A percentile compares a stretch with the other conserved stretches of the same genome.
These are phyloP conservation scores for Hortiboletus flavorubellus DNA, from an alignment of 768 basidiomycete species.

Conservation along the genomic window DNA sequence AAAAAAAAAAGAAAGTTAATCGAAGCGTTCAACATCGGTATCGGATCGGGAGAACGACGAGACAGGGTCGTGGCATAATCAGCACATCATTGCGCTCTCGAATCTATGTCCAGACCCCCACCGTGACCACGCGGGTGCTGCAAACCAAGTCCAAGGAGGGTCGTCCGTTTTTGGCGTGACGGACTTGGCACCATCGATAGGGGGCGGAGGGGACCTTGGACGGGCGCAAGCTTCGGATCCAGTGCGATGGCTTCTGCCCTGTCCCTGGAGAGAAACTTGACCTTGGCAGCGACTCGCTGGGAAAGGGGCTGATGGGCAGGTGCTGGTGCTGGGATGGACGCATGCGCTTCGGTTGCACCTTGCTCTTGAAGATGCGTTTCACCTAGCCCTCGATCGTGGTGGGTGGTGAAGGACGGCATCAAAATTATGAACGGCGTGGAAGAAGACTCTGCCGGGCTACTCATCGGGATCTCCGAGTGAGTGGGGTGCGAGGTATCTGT, in stretches of 20 bases:
- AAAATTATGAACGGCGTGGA: conserved; percentile 11
- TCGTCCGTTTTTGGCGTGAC: conserved; percentile 12
- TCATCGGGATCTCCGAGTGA: conserved; percentile 1
- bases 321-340: not conserved
- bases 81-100: conserved; percentile 1
- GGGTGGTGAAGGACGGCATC: conserved; percentile 15
- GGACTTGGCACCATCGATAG: conserved; percentile 23
- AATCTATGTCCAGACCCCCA: not conserved
- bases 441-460: conserved; percentile 14
- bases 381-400: not conserved
- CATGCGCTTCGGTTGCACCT: not conserved
- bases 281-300: conserved; percentile 12
- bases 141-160: conserved; percentile 22
- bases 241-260: conserved; percentile 24
- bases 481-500: conserved; percentile 4
- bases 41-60: not conserved
- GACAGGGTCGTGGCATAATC: not conserved
- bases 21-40: not conserved
- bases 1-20: not conserved
- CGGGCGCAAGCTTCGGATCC: conserved; percentile 33
- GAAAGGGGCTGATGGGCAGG: conserved; percentile 4
- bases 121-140: conserved; percentile 2
- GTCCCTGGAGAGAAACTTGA: conserved; percentile 23
- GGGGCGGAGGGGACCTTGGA: conserved; percentile 31
- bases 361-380: not conserved